Conservation (phyloP, 2,329 filamentous ascomycete genomes). For the Ophiosphaerella korrae region DNA sequence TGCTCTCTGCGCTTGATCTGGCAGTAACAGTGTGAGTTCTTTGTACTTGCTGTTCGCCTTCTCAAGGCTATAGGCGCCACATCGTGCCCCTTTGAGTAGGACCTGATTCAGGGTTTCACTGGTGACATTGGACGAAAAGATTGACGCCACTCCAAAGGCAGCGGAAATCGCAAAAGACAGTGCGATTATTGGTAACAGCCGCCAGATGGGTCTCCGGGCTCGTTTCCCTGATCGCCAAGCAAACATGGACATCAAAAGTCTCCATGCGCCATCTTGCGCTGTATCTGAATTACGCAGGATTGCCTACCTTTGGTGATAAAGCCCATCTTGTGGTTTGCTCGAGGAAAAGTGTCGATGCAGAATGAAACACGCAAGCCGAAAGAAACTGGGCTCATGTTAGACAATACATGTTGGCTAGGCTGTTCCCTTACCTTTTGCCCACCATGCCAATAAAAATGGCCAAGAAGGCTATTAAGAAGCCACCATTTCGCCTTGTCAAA, state of each 20-base stretch:
- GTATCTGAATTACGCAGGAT: conserved; percentile 41
- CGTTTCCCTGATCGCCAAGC: conserved; percentile 23
- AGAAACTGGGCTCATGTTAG: conserved; percentile 34
- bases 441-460: conserved; percentile 36
- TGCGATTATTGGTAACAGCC: conserved; percentile 16
- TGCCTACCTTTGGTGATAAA: conserved; percentile 42
- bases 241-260: conserved; percentile 16
- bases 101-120: conserved; percentile 42
- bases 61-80: conserved; percentile 6
- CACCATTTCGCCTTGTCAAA: conserved; percentile 31
- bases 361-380: conserved; percentile 33
- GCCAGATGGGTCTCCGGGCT: conserved; percentile 12
- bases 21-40: conserved; percentile 5
- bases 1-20: conserved; percentile 11
- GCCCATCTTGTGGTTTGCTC: conserved; percentile 24
- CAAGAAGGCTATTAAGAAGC: conserved; percentile 42
- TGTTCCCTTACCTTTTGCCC: conserved; percentile 16
- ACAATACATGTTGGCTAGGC: conserved; percentile 14
- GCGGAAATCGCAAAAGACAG: conserved; percentile 16
- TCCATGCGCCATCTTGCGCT: conserved; percentile 23
- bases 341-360: conserved; percentile 29
- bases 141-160: conserved; percentile 28
- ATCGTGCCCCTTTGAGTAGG: conserved; percentile 28
- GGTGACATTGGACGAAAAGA: conserved; percentile 45
- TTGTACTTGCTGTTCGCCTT: conserved; percentile 5